Percentiles rank a stretch among this genome's conserved stretches.
Evolutionary conservation across 1,139 yeast species (phyloP).

Genomic region (Candida pseudoviswanathii): DNA sequence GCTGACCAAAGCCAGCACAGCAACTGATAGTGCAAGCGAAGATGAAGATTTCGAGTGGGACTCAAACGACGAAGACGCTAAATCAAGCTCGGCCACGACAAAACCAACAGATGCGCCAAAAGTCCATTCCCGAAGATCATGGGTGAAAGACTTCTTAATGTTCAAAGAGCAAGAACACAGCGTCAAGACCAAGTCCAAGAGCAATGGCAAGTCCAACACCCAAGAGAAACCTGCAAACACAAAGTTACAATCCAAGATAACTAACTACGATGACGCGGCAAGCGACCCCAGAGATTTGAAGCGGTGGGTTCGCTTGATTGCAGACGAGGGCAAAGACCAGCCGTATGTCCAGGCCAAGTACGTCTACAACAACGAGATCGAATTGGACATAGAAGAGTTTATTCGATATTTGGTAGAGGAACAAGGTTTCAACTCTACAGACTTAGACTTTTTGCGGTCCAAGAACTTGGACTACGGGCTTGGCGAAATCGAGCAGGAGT

Average conservation of each 20-base stretch:
- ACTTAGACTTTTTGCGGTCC: slow-evolving; percentile 28
- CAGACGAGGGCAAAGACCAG: slow-evolving; percentile 14
- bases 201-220: too few relatives aligned
- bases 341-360: slow-evolving; percentile 7
- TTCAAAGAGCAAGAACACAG: slow-evolving; percentile 12
- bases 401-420: slow-evolving; percentile 29
- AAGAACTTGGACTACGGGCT: slow-evolving; percentile 36
- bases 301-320: slow-evolving; percentile 29
- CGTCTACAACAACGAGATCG: slow-evolving; percentile 14
- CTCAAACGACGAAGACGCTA: neutral
- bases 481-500: slow-evolving; percentile 41
- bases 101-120: slow-evolving; percentile 4
- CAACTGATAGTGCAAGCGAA: neutral
- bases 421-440: slow-evolving; percentile 31
- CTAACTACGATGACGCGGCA: slow-evolving; percentile 25
- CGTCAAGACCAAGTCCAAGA: neutral
- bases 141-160: slow-evolving; percentile 21
- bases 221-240: neutral
- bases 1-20: neutral
- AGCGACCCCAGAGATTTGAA: slow-evolving; percentile 26
- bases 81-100: neutral
- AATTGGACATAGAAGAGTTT: slow-evolving; percentile 32
- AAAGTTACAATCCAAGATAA: slow-evolving; percentile 21
- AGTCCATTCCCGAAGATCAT: slow-evolving; percentile 18
- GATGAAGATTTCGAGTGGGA: slow-evolving; percentile 1